A percentile compares a stretch with the other conserved stretches of the same genome.
phyloP scores from a whole-genome alignment of 257 asterid species.

The Primulina eburnea region DNA sequence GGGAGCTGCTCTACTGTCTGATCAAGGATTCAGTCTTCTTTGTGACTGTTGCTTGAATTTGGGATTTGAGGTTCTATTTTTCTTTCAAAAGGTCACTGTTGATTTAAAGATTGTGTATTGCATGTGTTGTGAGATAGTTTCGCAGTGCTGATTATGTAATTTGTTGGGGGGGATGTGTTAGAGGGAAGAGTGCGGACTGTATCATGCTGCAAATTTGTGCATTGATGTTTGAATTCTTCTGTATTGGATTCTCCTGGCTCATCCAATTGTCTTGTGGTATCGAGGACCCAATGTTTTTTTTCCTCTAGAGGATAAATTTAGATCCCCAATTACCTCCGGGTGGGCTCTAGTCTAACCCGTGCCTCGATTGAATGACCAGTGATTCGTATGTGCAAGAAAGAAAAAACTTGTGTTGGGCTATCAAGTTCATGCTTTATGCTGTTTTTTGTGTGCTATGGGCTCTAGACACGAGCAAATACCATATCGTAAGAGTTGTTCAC shows the following conservation, averaged over 20 bases:
- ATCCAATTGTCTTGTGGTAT: background rate
- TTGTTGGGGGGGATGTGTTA: background rate
- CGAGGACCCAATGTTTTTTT: background rate
- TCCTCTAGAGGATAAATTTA: background rate
- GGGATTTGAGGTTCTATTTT: background rate
- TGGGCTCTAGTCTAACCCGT: background rate
- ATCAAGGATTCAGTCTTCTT: background rate
- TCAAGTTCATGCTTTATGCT: background rate
- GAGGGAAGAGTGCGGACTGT: background rate
- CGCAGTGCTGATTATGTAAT: background rate
- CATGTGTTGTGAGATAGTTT: background rate
- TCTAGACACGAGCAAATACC: background rate
- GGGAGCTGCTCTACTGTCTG: background rate
- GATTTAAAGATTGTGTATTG: background rate
- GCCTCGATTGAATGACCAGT: too few species aligned
- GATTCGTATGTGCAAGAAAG: background rate
- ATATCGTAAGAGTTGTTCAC: background rate
- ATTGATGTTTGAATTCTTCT: too few species aligned
- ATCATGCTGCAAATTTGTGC: background rate
- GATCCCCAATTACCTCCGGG: background rate
- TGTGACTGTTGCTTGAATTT: background rate
- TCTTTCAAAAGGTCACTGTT: background rate
- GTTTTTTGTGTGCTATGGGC: too few species aligned
- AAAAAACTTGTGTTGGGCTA: background rate
- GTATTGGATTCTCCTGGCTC: background rate